phyloP scores from a whole-genome alignment of 345 rosid species.

The Dimocarpus longan region DNA sequence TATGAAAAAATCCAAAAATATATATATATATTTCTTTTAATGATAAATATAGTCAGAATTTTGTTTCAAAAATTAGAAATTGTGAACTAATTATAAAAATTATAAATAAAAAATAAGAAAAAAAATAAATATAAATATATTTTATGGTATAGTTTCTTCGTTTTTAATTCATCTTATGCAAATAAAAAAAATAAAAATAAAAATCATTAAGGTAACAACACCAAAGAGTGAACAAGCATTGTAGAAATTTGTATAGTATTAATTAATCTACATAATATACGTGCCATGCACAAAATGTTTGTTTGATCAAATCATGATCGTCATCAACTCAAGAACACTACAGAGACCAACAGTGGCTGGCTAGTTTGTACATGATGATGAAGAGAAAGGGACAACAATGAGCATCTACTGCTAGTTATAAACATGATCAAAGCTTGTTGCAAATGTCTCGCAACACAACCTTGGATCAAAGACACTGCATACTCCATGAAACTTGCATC shows the following conservation, averaged over 20 bases:
- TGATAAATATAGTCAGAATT: too few species aligned
- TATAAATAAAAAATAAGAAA: too few species aligned
- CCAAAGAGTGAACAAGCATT: too few species aligned
- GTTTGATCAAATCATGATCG: not conserved
- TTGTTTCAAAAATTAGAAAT: too few species aligned
- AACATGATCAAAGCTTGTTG: slow-evolving; percentile 28
- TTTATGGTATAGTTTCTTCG: too few species aligned
- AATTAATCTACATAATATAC: not conserved
- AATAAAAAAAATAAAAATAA: too few species aligned
- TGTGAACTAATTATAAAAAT: too few species aligned
- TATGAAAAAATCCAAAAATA: too few species aligned
- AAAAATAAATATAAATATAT: too few species aligned
- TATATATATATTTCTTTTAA: too few species aligned
- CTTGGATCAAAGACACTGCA: slow-evolving; percentile 21
- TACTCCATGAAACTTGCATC: slow-evolving; percentile 32
- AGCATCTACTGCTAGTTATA: slow-evolving; percentile 21
- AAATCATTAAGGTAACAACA: too few species aligned
- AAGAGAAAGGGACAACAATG: slow-evolving; percentile 4
- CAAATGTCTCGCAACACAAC: slow-evolving; percentile 11
- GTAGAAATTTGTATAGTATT: not conserved
- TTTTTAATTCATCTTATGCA: too few species aligned
- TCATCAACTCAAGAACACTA: slow-evolving; percentile 18
- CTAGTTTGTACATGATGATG: slow-evolving; percentile 3
- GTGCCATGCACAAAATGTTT: slow-evolving; percentile 5
- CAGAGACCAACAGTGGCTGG: slow-evolving; percentile 20